Percentiles rank a stretch among this genome's conserved stretches.
Conservation (phyloP, 768 basidiomycete genomes). For the Xerocomus spinulosus region DNA sequence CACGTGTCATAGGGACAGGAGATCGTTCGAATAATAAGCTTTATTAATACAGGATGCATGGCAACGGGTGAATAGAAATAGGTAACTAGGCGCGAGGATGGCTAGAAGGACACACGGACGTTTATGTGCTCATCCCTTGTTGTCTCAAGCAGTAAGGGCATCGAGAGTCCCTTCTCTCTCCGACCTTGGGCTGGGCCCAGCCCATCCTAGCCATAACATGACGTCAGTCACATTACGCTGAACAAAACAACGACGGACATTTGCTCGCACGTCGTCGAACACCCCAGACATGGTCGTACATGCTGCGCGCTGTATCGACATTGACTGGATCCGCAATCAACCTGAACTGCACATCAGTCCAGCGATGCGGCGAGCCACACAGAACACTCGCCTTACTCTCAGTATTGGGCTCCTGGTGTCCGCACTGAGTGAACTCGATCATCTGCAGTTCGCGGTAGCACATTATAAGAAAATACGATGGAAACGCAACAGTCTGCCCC, state of each 20-base stretch:
- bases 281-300: conserved; percentile 31
- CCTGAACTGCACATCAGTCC: conserved; percentile 23
- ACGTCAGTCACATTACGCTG: conserved; percentile 12
- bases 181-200: conserved; percentile 17
- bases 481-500: background rate
- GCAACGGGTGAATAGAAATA: background rate
- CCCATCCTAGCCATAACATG: conserved; percentile 17
- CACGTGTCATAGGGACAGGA: too few relatives aligned
- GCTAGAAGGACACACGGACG: background rate
- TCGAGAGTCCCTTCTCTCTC: conserved; percentile 12
- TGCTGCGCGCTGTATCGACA: conserved; percentile 45
- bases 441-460: conserved; percentile 41
- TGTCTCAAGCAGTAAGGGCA: conserved; percentile 22
- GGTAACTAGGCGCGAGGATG: background rate
- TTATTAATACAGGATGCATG: conserved; percentile 13
- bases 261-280: conserved; percentile 38
- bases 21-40: conserved; percentile 20
- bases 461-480: conserved; percentile 21
- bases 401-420: conserved; percentile 31
- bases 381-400: conserved; percentile 30
- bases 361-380: conserved; percentile 17
- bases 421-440: conserved; percentile 36
- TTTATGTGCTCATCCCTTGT: background rate
- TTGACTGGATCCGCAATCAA: conserved; percentile 37
- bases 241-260: conserved; percentile 27